Percentiles rank a stretch among this genome's conserved stretches.
Conservation (phyloP, 2,329 filamentous ascomycete genomes). For the Chaetoscypha palmicola region DNA sequence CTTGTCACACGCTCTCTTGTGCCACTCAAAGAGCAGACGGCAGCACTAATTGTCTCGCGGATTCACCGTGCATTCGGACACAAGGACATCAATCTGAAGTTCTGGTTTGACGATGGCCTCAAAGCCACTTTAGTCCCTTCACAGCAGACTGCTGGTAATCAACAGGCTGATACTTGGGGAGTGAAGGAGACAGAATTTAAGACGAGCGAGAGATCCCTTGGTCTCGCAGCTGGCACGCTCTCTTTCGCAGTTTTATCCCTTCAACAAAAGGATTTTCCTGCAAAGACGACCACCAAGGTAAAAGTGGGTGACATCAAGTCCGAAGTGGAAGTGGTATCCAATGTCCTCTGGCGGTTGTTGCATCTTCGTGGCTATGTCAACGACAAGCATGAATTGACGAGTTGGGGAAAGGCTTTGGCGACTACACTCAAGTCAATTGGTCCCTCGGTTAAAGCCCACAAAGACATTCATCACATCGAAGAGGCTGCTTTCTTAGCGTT, state of each 20-base stretch:
- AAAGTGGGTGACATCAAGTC: slow-evolving; percentile 40
- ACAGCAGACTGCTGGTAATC: slow-evolving; percentile 40
- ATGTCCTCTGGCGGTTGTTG: slow-evolving; percentile 81
- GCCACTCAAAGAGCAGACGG: slow-evolving; percentile 66
- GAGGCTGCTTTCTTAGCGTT: slow-evolving; percentile 78
- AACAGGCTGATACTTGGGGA: slow-evolving; percentile 58
- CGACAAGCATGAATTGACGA: slow-evolving; percentile 68
- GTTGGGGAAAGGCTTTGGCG: slow-evolving; percentile 75
- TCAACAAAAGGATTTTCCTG: slow-evolving; percentile 60
- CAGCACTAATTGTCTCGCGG: slow-evolving; percentile 70
- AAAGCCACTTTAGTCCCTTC: slow-evolving; percentile 62
- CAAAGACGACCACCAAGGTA: slow-evolving; percentile 54
- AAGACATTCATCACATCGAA: slow-evolving; percentile 49
- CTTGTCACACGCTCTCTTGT: slow-evolving; percentile 70
- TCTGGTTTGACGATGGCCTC: slow-evolving; percentile 74
- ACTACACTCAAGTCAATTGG: slow-evolving; percentile 58
- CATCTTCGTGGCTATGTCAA: slow-evolving; percentile 83
- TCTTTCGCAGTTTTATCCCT: slow-evolving; percentile 61
- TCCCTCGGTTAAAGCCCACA: slow-evolving; percentile 38
- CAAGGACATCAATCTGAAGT: slow-evolving; percentile 68
- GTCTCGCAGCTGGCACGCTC: slow-evolving; percentile 39
- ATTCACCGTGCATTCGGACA: slow-evolving; percentile 78
- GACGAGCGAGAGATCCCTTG: slow-evolving; percentile 37
- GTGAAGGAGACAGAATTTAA: slow-evolving; percentile 51
- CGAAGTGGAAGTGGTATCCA: slow-evolving; percentile 62